Evolutionary conservation across 257 asterid genomes (phyloP).

Genomic region (Gentiana dahurica): DNA sequence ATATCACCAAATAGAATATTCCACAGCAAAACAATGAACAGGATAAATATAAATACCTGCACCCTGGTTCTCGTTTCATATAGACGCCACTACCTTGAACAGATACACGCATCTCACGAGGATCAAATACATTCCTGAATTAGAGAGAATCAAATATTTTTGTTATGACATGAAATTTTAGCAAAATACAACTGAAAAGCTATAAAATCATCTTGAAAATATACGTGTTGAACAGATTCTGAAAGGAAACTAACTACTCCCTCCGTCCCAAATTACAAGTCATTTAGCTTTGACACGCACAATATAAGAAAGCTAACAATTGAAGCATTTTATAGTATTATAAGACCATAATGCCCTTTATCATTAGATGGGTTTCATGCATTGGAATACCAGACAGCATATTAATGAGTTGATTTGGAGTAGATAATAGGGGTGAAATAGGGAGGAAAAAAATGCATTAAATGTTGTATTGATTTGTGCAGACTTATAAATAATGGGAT

Average conservation of each 20-base stretch:
- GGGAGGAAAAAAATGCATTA: no score
- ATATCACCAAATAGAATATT: no score
- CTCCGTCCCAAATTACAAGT: no score
- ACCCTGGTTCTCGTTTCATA: slow-evolving; percentile 84
- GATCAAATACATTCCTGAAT: slow-evolving; percentile 90
- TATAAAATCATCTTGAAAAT: slow-evolving; percentile 1
- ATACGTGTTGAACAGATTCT: slow-evolving; percentile 2
- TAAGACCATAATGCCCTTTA: no score
- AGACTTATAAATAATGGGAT: not conserved
- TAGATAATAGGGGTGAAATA: no score
- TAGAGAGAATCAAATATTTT: slow-evolving; percentile 12
- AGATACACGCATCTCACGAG: slow-evolving; percentile 93
- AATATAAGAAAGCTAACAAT: no score
- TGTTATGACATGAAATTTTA: not conserved
- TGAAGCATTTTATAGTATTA: no score
- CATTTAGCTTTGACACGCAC: no score
- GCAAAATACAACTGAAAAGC: not conserved
- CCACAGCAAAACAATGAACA: slow-evolving; percentile 5
- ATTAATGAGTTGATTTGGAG: no score
- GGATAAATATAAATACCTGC: slow-evolving; percentile 39
- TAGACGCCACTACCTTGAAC: slow-evolving; percentile 94
- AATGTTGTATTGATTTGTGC: not conserved
- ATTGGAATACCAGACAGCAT: no score
- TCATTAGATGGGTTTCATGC: no score
- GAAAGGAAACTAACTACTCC: not conserved